Conservation (phyloP, 108 stramenopile species). For the Nannochloropsis salina region DNA sequence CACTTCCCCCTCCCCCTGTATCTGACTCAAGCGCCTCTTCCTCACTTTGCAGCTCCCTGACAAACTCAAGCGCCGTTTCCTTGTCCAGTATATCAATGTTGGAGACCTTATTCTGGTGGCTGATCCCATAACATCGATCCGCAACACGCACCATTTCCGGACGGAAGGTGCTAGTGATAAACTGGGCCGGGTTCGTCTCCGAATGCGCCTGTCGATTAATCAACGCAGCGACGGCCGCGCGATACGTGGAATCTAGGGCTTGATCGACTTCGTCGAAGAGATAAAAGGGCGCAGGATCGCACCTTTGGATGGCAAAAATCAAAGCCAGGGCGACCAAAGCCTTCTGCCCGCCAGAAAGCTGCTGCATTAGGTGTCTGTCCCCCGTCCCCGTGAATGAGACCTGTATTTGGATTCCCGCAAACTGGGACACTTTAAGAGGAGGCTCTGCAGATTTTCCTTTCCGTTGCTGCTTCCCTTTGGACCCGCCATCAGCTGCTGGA, state of each 20-base stretch:
- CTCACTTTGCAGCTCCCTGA: neutral
- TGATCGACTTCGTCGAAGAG: slow-evolving; percentile 92
- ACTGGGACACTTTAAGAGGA: slow-evolving; percentile 39
- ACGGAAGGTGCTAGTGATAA: slow-evolving; percentile 97
- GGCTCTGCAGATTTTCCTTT: neutral
- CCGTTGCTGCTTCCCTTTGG: slow-evolving; percentile 25
- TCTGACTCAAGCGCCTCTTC: neutral
- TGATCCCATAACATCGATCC: slow-evolving; percentile 54
- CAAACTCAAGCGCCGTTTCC: neutral
- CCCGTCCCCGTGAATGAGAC: slow-evolving; percentile 81
- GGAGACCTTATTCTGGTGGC: slow-evolving; percentile 49
- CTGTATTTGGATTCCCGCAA: slow-evolving; percentile 80
- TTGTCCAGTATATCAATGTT: neutral
- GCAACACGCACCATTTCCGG: slow-evolving; percentile 90
- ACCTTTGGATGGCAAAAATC: slow-evolving; percentile 82
- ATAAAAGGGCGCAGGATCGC: slow-evolving; percentile 99
- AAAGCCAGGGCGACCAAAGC: slow-evolving; percentile 96
- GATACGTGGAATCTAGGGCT: slow-evolving; percentile 90
- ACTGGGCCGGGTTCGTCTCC: slow-evolving; percentile 86
- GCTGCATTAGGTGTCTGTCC: slow-evolving; percentile 61
- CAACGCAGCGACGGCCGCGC: slow-evolving; percentile 87
- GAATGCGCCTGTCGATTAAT: slow-evolving; percentile 81
- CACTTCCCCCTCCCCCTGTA: neutral
- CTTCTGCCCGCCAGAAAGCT: slow-evolving; percentile 97
- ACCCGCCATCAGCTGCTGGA: slow-evolving; percentile 25